A percentile compares a stretch with the other conserved stretches of the same genome.
phyloP scores from a whole-genome alignment of 1,284 basidiomycete genomes.

The Pholiota adiposa region DNA sequence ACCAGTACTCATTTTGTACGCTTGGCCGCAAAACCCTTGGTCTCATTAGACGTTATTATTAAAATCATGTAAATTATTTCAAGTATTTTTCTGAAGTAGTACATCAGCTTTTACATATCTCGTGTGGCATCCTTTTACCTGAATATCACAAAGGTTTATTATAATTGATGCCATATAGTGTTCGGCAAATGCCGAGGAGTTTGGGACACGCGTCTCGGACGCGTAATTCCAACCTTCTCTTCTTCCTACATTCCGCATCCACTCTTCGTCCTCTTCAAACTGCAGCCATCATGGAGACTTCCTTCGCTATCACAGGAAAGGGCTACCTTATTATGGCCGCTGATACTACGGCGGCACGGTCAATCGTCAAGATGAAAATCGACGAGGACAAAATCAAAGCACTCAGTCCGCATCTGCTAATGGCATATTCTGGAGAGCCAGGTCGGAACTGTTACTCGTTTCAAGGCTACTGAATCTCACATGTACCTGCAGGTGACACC shows the following conservation, averaged over 20 bases:
- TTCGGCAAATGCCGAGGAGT: constrained; percentile 3
- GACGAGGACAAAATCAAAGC: constrained; percentile 98
- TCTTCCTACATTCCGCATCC: background rate
- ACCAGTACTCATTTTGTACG: too few relatives aligned
- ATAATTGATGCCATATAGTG: too few relatives aligned
- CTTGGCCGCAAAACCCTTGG: too few relatives aligned
- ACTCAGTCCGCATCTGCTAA: constrained; percentile 89
- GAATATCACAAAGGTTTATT: too few relatives aligned
- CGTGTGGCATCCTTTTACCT: too few relatives aligned
- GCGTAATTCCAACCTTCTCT: constrained; percentile 10
- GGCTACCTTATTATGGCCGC: constrained; percentile 92
- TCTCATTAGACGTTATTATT: too few relatives aligned
- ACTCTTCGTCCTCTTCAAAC: background rate
- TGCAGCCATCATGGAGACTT: constrained; percentile 64
- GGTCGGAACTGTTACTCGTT: constrained; percentile 53
- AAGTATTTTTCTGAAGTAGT: too few relatives aligned
- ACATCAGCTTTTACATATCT: too few relatives aligned
- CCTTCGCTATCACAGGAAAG: constrained; percentile 82
- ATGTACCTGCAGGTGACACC: constrained; percentile 78
- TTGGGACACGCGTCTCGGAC: constrained; percentile 11
- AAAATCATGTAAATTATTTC: too few relatives aligned
- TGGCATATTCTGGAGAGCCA: constrained; percentile 95
- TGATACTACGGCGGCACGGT: constrained; percentile 88
- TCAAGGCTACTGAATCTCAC: constrained; percentile 2
- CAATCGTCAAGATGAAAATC: constrained; percentile 96